Base-by-base conservation (phyloP, 2,329 filamentous ascomycete species). In the Orbilia brochopaga region DNA sequence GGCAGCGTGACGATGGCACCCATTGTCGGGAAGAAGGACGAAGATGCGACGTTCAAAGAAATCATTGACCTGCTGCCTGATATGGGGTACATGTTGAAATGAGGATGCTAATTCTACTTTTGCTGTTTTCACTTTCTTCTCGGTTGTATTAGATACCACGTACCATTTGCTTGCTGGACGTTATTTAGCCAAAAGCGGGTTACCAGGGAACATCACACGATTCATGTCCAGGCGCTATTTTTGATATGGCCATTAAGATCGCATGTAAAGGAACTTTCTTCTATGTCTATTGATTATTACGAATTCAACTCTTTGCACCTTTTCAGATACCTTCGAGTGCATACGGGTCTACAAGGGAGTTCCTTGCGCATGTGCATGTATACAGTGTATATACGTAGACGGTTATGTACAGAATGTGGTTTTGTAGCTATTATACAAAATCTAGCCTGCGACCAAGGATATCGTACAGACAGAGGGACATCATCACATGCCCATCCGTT, bases 21-120 rank as follows among this genome's bases (percentile, higher is more conserved):
- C 3, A 72, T 72, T 13, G 67, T 72, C 7, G 67, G 67, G 40
- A 72, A 63, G 46, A 67, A 62, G 37, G 56, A 60, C 27, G 62
- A 73, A 35, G 69, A 66, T 30, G 44, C 35, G 1, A 46, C 42
- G 23, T 66, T 73, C 10, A 52, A 48, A 10, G 62, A 73, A 24
- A 73, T 73, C 50, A 63, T 73, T 35, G 56, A 58, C 21, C 55
- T 66, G 27, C 42, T 73, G 13, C 69, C 69, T 11, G 62, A 73
- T 66, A 37, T 73, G 53, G 51, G 62, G 11, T 73, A 58, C 35
- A 73, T 73, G 69, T 48, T 73, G 44, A 61, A 44, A 17, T 73
- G 48, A 73, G 23, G 11, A 40, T 17, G 32, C 15, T 21, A n/a
- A 23, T 30, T 35, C 15, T 52, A 60, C 19, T 4, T 15, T 46